These are phyloP conservation scores for Monosporascus ibericus DNA, from an alignment of 2,329 filamentous ascomycete genomes.

Conservation along the genomic window DNA sequence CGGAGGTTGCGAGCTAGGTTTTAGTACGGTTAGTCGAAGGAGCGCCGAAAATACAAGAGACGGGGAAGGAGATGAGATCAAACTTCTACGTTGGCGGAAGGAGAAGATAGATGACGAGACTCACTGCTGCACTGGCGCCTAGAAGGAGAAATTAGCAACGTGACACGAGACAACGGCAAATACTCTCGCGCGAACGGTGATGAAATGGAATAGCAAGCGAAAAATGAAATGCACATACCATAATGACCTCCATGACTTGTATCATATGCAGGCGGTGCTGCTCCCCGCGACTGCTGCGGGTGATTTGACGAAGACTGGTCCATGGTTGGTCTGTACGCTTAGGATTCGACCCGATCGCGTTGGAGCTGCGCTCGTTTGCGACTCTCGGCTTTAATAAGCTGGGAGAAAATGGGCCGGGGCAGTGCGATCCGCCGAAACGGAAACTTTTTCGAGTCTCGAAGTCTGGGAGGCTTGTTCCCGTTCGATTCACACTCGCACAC, in stretches of 20 bases:
- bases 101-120: conserved; percentile 19
- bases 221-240: conserved; percentile 45
- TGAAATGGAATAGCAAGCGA: background rate
- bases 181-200: conserved; percentile 10
- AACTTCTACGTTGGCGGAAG: conserved; percentile 4
- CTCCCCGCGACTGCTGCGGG: conserved; percentile 40
- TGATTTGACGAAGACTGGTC: conserved; percentile 51
- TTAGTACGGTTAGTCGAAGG: conserved; percentile 16
- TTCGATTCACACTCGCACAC: background rate
- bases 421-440: background rate
- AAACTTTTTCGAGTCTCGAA: background rate
- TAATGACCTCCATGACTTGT: conserved; percentile 70
- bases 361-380: background rate
- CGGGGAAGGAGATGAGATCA: conserved; percentile 1
- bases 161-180: conserved; percentile 21
- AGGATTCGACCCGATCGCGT: background rate
- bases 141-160: conserved; percentile 26
- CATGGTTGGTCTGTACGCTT: conserved; percentile 34
- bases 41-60: background rate
- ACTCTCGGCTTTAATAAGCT: background rate
- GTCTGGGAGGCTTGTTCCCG: background rate
- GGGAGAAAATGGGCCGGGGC: background rate
- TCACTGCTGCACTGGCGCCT: conserved; percentile 44
- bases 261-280: conserved; percentile 52
- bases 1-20: conserved; percentile 71